Base-by-base conservation (phyloP, 2,329 filamentous ascomycete species). In the Fulvia fulva region DNA sequence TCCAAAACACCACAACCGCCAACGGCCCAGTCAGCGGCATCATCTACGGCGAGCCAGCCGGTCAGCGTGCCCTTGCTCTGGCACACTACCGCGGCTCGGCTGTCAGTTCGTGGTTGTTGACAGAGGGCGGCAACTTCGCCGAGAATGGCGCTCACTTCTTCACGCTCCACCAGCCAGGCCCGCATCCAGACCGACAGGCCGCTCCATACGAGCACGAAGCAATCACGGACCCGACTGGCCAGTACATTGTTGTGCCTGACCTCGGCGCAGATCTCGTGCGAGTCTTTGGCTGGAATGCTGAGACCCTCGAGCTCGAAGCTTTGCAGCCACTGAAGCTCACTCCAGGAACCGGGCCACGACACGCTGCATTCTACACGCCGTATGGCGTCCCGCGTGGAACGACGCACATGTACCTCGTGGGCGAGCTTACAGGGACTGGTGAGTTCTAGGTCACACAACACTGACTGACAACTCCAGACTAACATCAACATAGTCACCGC, bases 351-450 rank as follows among this genome's bases (percentile, higher is more conserved):
- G 73, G 73, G 21, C 73, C 73, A 8, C 67, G 73, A 28, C 73
- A 75, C 56, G 70, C 65, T 0, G 69, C 65, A 1, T 75, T 75
- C 64, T 71, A 69, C 59, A 68, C 67, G 11, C 70, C 72, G 3
- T 68, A 67, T 21, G 65, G 65, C 22, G 58, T 68, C 5, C 46
- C 59, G 2, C 61, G 61, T 30, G 60, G 62, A 49, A 70, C 68
- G 1, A 71, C 69, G 3, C 74, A 67, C 62, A 61, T 75, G 52
- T 74, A 73, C 61, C 57, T 75, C 16, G 73, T 82, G 14, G 78
- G 78, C 58, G 81, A 83, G 71, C 73, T 83, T 0, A 72, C 73
- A 2, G 81, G 81, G 60, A 78, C 78, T 0, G 55, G 51, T 21
- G 37, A 22, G 34, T 41, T 23, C n/a, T 22, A 9, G 4, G 11